These are phyloP conservation scores for Claviceps digitariae DNA, from an alignment of 2,329 filamentous ascomycete species.

Conservation along the genomic window DNA sequence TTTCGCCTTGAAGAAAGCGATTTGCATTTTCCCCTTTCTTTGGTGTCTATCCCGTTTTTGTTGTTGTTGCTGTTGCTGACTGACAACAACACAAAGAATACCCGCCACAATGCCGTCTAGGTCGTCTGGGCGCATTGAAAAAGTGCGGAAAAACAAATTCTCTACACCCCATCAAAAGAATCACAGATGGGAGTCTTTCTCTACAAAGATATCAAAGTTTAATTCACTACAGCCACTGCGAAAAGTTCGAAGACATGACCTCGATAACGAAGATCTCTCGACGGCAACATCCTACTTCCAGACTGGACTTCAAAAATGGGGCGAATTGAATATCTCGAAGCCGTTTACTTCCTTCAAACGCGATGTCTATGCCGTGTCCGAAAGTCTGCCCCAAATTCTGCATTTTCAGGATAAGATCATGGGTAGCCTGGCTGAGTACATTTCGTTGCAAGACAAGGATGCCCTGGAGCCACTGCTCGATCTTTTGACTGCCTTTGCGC, in stretches of 20 bases:
- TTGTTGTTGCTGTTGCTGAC: background rate
- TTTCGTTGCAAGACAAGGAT: constrained; percentile 63
- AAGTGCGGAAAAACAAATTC: constrained; percentile 56
- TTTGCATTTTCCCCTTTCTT: background rate
- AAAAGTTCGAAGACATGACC: constrained; percentile 70
- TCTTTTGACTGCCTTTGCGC: constrained; percentile 86
- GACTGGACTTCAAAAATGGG: constrained; percentile 73
- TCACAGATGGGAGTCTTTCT: constrained; percentile 86
- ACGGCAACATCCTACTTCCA: constrained; percentile 78
- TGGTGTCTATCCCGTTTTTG: constrained; percentile 3
- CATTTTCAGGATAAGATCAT: constrained; percentile 83
- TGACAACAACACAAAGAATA: constrained; percentile 1
- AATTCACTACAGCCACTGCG: constrained; percentile 84
- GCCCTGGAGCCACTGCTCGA: constrained; percentile 77
- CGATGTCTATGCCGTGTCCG: constrained; percentile 63
- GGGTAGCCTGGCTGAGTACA: constrained; percentile 59
- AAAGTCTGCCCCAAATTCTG: constrained; percentile 82
- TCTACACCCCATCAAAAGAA: constrained; percentile 65
- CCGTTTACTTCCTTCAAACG: constrained; percentile 66
- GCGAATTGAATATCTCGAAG: constrained; percentile 78
- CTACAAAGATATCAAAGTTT: constrained; percentile 76
- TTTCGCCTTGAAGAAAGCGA: background rate
- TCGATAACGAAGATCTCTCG: constrained; percentile 65
- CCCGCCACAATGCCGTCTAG: constrained; percentile 44
- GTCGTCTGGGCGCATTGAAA: constrained; percentile 52